These are phyloP conservation scores for Fraxinus angustifolia DNA, from an alignment of 305 asterid species.

Conservation along the genomic window DNA sequence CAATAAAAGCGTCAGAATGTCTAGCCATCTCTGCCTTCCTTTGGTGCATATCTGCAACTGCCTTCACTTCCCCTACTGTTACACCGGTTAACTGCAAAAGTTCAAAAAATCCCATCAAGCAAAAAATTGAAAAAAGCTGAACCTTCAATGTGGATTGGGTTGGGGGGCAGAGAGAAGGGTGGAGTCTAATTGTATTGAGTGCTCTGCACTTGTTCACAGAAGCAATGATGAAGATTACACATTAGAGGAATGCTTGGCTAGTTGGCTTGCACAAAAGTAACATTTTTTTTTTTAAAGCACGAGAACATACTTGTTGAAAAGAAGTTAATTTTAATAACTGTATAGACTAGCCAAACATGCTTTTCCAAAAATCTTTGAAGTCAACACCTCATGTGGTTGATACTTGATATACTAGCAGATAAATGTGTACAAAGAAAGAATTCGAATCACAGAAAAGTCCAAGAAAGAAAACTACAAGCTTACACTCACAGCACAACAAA, in stretches of 20 bases:
- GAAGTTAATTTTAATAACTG: not conserved
- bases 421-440: conserved; percentile 24
- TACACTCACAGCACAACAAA: not conserved
- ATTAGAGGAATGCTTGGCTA: not conserved
- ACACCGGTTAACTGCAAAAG: conserved; percentile 85
- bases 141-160: conserved; percentile 1
- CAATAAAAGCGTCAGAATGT: conserved; percentile 96
- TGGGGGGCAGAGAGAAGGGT: not conserved
- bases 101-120: conserved; percentile 26
- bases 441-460: conserved; percentile 39
- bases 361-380: conserved; percentile 30
- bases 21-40: conserved; percentile 96
- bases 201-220: conserved; percentile 40
- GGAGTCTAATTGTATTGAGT: conserved; percentile 30
- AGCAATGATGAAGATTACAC: conserved; percentile 50
- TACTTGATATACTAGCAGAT: conserved; percentile 26
- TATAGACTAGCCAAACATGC: not conserved
- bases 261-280: not conserved
- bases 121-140: conserved; percentile 9
- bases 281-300: not conserved
- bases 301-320: not conserved
- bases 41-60: conserved; percentile 96
- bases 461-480: conserved; percentile 40
- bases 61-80: conserved; percentile 98
- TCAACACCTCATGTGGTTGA: conserved; percentile 27